Evolutionary conservation across 495 filamentous ascomycete species (phyloP).

Genomic region (Geoglossum glabrum): DNA sequence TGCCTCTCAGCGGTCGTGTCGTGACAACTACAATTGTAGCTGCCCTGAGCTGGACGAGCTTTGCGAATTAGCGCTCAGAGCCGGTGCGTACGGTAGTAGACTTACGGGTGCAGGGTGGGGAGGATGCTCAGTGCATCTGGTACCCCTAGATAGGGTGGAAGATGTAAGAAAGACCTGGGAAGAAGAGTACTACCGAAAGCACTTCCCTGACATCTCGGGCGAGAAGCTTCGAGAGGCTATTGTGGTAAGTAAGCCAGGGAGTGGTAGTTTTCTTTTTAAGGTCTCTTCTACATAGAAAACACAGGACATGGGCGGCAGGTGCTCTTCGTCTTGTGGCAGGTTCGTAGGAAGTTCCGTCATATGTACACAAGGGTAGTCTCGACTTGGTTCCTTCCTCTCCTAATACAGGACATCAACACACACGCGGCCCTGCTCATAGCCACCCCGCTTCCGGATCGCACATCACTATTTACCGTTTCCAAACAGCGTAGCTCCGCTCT

Average conservation of each 20-base stretch:
- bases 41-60: constrained; percentile 78
- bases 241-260: constrained; percentile 73
- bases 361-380: not conserved
- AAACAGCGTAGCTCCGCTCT: not conserved
- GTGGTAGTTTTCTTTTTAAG: constrained; percentile 36
- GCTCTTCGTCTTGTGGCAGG: too few relatives aligned
- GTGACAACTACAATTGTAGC: constrained; percentile 71
- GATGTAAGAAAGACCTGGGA: constrained; percentile 57
- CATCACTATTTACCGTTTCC: not conserved
- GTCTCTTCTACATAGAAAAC: not conserved
- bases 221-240: constrained; percentile 63
- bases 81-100: constrained; percentile 67
- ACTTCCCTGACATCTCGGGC: constrained; percentile 45
- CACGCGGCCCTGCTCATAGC: not conserved
- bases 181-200: constrained; percentile 58
- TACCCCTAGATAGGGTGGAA: constrained; percentile 71
- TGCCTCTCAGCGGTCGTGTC: constrained; percentile 69
- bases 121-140: constrained; percentile 83
- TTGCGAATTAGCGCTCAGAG: constrained; percentile 53
- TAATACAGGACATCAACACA: not conserved
- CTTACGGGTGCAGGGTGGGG: constrained; percentile 95
- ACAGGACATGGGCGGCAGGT: too few relatives aligned
- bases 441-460: not conserved
- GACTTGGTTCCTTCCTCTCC: not conserved
- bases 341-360: too few relatives aligned